A percentile compares a stretch with the other conserved stretches of the same genome.
phyloP scores from a whole-genome alignment of 306 rosid genomes.

The Gleditsia sinensis region DNA sequence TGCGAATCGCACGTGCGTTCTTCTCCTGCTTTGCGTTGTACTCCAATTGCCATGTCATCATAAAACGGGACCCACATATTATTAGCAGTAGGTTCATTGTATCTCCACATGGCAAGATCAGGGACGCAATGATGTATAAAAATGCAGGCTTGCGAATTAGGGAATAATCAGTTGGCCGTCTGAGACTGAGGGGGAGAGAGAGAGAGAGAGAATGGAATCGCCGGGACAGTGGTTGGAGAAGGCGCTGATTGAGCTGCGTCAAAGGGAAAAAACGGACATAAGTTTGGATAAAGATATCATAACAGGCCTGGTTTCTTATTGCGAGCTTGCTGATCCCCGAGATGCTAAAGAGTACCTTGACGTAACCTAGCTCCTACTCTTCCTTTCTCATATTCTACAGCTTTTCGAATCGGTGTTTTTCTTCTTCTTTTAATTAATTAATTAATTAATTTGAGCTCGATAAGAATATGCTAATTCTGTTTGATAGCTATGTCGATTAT shows the following conservation, averaged over 20 bases:
- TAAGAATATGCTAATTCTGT: not conserved
- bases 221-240: conserved; percentile 87
- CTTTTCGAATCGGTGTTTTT: not conserved
- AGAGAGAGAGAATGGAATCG: conserved; percentile 50
- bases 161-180: not conserved
- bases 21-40: no score
- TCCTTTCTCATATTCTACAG: not conserved
- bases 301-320: conserved; percentile 86
- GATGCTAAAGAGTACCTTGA: conserved; percentile 97
- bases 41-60: not conserved
- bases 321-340: conserved; percentile 78
- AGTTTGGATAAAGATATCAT: conserved; percentile 81
- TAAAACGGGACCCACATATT: not conserved
- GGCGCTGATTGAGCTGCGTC: conserved; percentile 75
- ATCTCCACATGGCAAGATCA: no score
- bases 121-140: no score
- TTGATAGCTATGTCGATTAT: no score
- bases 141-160: no score
- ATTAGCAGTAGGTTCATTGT: not conserved
- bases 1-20: no score
- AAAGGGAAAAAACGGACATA: conserved; percentile 72
- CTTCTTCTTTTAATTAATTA: not conserved
- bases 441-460: not conserved
- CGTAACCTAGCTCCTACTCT: conserved; percentile 43
- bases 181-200: not conserved